Conservation (phyloP, 1,139 yeast species). For the Groenewaldozyma auringiensis region DNA sequence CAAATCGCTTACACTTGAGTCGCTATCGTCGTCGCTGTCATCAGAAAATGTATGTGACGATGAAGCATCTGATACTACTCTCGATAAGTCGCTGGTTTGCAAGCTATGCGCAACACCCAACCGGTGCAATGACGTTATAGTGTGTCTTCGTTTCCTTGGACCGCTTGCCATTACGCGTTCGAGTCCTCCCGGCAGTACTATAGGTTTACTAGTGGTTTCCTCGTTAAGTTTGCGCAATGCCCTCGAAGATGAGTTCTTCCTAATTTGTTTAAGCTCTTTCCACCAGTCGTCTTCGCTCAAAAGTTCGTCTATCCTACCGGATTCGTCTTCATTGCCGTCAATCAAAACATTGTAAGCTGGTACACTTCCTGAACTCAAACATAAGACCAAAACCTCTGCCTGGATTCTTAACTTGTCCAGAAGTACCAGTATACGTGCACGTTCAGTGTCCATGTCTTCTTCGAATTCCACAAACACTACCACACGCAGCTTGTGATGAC, state of each 20-base stretch:
- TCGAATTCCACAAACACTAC: conserved; percentile 80
- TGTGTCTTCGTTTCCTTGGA: conserved; percentile 24
- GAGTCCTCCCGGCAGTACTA: not conserved
- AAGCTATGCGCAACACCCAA: conserved; percentile 70
- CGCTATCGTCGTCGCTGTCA: not conserved
- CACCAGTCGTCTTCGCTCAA: conserved; percentile 51
- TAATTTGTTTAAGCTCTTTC: conserved; percentile 53
- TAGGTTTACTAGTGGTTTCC: not conserved
- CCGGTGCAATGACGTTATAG: conserved; percentile 41
- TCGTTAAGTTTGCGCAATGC: not conserved
- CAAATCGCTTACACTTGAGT: not conserved
- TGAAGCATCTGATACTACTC: not conserved
- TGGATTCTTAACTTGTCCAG: conserved; percentile 73
- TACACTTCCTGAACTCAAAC: conserved; percentile 55
- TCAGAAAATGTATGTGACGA: not conserved
- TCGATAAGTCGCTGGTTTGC: conserved; percentile 47
- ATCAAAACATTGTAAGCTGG: conserved; percentile 67
- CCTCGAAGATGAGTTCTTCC: conserved; percentile 22
- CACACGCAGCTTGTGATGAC: conserved; percentile 63
- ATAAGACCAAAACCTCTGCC: conserved; percentile 65
- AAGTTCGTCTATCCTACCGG: conserved; percentile 31
- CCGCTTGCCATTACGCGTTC: conserved; percentile 12
- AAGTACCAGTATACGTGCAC: conserved; percentile 49
- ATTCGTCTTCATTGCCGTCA: conserved; percentile 44
- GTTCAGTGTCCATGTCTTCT: conserved; percentile 65